These are phyloP conservation scores for Fusarium siculi DNA, from an alignment of 2,329 filamentous ascomycete genomes.

Conservation along the genomic window DNA sequence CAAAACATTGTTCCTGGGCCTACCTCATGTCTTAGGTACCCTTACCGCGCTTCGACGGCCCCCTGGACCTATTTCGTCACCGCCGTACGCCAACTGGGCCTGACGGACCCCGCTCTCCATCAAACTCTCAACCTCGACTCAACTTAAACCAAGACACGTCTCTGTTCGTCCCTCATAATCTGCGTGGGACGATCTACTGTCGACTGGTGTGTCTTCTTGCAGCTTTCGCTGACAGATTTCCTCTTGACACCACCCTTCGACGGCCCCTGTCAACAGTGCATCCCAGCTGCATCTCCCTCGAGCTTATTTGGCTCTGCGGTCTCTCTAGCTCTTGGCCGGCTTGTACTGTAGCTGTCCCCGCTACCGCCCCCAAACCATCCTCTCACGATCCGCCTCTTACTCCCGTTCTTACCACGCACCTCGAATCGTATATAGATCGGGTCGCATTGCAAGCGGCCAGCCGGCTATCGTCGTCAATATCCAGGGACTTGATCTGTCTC, in stretches of 20 bases:
- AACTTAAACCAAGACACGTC: slow-evolving; percentile 21
- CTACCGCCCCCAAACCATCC: slow-evolving; percentile 40
- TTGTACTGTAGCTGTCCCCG: slow-evolving; percentile 22
- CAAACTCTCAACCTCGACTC: slow-evolving; percentile 25
- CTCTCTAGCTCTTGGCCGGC: slow-evolving; percentile 17
- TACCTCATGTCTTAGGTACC: slow-evolving; percentile 4
- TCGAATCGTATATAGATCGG: slow-evolving; percentile 36
- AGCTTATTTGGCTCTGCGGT: slow-evolving; percentile 19
- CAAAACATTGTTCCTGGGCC: slow-evolving; percentile 5
- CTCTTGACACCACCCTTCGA: background rate
- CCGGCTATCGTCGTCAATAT: slow-evolving; percentile 27
- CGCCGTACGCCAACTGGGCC: slow-evolving; percentile 39
- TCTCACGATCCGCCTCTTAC: slow-evolving; percentile 35
- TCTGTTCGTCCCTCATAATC: slow-evolving; percentile 21
- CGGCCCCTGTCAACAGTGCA: slow-evolving; percentile 23
- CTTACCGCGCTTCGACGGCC: slow-evolving; percentile 23
- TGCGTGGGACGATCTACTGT: slow-evolving; percentile 7
- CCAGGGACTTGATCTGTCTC: slow-evolving; percentile 20
- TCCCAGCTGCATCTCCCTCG: slow-evolving; percentile 26
- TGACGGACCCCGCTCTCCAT: slow-evolving; percentile 41
- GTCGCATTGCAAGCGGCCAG: slow-evolving; percentile 49
- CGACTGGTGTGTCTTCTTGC: slow-evolving; percentile 1
- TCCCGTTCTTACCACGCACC: slow-evolving; percentile 30
- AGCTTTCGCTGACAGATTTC: background rate
- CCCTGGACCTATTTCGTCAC: slow-evolving; percentile 43